These are phyloP conservation scores for Rutstroemia sp. DNA, from an alignment of 2,329 filamentous ascomycete species.

Conservation along the genomic window DNA sequence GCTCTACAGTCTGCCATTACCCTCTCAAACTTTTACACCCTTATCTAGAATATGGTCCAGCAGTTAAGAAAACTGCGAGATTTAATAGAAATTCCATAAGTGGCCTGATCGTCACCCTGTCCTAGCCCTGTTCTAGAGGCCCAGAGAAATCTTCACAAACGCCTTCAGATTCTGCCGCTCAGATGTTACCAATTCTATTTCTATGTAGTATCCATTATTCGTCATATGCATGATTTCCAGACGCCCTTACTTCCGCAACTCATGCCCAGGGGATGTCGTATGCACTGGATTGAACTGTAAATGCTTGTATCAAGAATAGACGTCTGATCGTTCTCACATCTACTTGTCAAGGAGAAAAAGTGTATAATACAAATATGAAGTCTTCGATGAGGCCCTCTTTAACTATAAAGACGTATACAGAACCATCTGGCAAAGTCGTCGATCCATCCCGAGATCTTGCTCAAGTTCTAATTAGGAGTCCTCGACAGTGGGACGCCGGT, in stretches of 20 bases:
- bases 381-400: not conserved
- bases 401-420: not conserved
- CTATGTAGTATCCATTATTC: conserved; percentile 20
- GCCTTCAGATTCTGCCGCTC: not conserved
- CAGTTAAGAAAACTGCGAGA: no score
- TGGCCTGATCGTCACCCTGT: no score
- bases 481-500: not conserved
- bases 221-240: conserved; percentile 11
- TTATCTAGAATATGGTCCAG: no score
- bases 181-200: conserved; percentile 10
- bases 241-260: conserved; percentile 12
- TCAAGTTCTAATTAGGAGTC: not conserved
- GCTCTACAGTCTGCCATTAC: no score
- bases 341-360: conserved; percentile 2
- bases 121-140: no score
- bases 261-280: conserved; percentile 9
- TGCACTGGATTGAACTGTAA: conserved; percentile 2
- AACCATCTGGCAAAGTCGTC: conserved; percentile 1
- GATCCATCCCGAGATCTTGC: not conserved
- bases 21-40: no score
- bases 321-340: conserved; percentile 2
- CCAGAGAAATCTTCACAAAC: not conserved
- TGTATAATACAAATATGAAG: conserved; percentile 11
- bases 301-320: not conserved
- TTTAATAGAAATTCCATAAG: no score